phyloP scores from a whole-genome alignment of 2,329 filamentous ascomycete genomes.

The Fusarium xylarioides region DNA sequence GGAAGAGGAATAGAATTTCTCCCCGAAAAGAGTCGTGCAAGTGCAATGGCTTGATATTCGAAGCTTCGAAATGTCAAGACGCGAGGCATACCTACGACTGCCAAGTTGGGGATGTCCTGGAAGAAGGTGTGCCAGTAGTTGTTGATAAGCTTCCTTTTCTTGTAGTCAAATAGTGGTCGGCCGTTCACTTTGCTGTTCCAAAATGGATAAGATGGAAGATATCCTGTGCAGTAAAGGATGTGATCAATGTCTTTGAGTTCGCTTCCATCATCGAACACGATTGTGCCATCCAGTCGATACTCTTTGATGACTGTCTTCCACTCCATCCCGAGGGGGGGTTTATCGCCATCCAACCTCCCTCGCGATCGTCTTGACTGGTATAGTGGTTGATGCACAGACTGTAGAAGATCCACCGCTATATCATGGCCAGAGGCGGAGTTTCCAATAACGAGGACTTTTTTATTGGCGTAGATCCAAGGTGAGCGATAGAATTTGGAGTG shows the following conservation, averaged over 20 bases:
- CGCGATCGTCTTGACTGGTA: conserved; percentile 61
- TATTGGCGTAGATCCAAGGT: conserved; percentile 45
- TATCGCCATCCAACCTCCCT: conserved; percentile 60
- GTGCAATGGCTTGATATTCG: conserved; percentile 64
- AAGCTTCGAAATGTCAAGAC: conserved; percentile 63
- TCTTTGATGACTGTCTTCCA: conserved; percentile 64
- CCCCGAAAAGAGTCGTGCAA: conserved; percentile 58
- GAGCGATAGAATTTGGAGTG: conserved; percentile 59
- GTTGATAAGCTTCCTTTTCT: conserved; percentile 52
- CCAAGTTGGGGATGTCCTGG: conserved; percentile 57
- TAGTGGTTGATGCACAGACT: conserved; percentile 53
- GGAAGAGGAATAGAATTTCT: conserved; percentile 54
- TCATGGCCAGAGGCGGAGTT: conserved; percentile 58
- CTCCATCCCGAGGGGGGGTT: conserved; percentile 56
- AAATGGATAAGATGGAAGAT: conserved; percentile 55
- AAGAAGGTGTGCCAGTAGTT: conserved; percentile 65
- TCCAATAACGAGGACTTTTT: conserved; percentile 52
- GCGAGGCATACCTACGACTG: conserved; percentile 61
- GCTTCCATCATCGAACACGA: conserved; percentile 54
- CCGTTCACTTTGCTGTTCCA: conserved; percentile 60
- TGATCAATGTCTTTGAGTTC: conserved; percentile 49
- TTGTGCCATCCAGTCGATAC: conserved; percentile 53
- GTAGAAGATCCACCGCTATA: conserved; percentile 49
- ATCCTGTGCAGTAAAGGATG: conserved; percentile 56
- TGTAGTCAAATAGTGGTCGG: conserved; percentile 60